Conservation (phyloP, 139 green algal species). For the Ettlia oleoabundans region DNA sequence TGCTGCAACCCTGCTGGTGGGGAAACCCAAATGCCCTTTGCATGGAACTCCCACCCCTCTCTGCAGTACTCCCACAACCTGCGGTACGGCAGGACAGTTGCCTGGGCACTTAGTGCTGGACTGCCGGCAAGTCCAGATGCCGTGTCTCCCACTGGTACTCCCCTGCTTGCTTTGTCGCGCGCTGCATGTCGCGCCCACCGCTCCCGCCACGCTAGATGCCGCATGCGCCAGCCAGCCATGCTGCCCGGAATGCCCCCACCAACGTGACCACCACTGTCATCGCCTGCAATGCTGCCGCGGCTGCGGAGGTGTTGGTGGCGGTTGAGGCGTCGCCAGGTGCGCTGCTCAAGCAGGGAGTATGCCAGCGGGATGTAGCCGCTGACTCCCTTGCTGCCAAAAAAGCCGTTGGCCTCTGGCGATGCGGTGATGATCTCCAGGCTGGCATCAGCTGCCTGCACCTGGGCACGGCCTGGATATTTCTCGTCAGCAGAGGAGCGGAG, state of each 20-base stretch:
- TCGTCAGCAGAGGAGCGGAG: neutral
- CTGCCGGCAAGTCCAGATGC: too few relatives aligned
- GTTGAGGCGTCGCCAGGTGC: slow-evolving; percentile 35
- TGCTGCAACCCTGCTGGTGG: neutral
- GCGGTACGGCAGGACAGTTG: too few relatives aligned
- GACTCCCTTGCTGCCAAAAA: slow-evolving; percentile 42
- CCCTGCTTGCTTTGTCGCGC: too few relatives aligned
- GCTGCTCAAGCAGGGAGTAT: slow-evolving; percentile 55
- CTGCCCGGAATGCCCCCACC: neutral
- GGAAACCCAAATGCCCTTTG: slow-evolving; percentile 46
- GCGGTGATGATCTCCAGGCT: slow-evolving; percentile 37
- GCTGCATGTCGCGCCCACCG: too few relatives aligned
- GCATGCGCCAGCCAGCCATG: neutral
- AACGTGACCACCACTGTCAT: neutral
- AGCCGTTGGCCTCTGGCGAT: slow-evolving; percentile 53
- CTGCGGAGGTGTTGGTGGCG: neutral
- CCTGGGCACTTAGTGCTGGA: too few relatives aligned
- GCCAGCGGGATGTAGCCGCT: slow-evolving; percentile 51
- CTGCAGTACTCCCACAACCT: slow-evolving; percentile 43
- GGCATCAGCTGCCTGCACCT: neutral
- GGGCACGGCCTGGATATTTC: too few relatives aligned
- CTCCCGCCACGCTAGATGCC: neutral
- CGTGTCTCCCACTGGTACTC: neutral
- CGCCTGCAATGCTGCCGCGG: neutral
- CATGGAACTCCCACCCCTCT: slow-evolving; percentile 52